phyloP scores from a whole-genome alignment of 768 basidiomycete genomes.

The Hericium alpestre region DNA sequence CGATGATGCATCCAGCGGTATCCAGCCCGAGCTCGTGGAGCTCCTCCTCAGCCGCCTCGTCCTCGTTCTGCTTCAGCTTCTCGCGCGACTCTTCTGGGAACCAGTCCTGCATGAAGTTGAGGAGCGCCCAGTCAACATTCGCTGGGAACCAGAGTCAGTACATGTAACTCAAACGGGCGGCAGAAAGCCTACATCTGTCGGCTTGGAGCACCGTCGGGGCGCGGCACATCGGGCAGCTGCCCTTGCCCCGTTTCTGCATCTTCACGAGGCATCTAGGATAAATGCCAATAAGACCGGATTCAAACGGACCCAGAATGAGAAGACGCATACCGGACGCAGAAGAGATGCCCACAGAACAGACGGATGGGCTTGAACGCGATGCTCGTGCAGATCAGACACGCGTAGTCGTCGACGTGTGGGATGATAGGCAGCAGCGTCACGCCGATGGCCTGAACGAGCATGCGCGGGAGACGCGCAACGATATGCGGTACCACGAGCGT shows the following conservation, averaged over 20 bases:
- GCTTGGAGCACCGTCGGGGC: slow-evolving; percentile 68
- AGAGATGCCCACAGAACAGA: slow-evolving; percentile 69
- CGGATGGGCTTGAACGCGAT: slow-evolving; percentile 91
- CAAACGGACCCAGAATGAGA: not conserved
- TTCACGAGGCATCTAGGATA: slow-evolving; percentile 60
- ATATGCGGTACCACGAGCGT: not conserved
- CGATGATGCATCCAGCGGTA: slow-evolving; percentile 21
- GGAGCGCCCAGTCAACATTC: slow-evolving; percentile 69
- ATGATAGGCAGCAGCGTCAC: slow-evolving; percentile 74
- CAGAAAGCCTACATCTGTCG: slow-evolving; percentile 48
- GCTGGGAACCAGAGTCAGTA: slow-evolving; percentile 26
- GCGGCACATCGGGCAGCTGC: slow-evolving; percentile 78
- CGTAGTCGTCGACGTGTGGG: slow-evolving; percentile 74
- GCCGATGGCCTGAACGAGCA: slow-evolving; percentile 74
- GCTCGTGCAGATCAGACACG: slow-evolving; percentile 78
- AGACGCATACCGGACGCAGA: slow-evolving; percentile 47
- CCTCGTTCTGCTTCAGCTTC: slow-evolving; percentile 67
- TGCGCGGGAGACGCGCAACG: slow-evolving; percentile 38
- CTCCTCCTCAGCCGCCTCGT: slow-evolving; percentile 63
- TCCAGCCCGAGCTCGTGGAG: slow-evolving; percentile 54
- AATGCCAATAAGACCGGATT: slow-evolving; percentile 2
- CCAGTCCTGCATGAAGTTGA: slow-evolving; percentile 87
- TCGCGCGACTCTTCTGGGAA: slow-evolving; percentile 74
- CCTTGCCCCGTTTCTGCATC: slow-evolving; percentile 75
- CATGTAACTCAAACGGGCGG: not conserved